These are phyloP conservation scores for Corynespora cassiicola DNA, from an alignment of 2,329 filamentous ascomycete genomes.

Conservation along the genomic window DNA sequence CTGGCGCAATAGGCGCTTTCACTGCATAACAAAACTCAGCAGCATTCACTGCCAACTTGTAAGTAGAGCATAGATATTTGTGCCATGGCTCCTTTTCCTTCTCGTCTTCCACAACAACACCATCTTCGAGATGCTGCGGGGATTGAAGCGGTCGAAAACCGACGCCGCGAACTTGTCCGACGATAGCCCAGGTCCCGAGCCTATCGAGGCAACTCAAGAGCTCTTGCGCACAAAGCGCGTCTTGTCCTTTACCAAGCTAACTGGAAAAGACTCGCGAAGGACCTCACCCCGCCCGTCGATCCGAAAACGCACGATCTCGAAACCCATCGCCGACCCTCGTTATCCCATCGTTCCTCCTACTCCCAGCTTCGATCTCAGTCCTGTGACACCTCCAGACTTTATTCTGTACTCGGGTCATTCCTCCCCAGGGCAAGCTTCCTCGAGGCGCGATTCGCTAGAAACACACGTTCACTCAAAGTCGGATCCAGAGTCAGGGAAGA, in stretches of 20 bases:
- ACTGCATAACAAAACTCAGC: too few species aligned
- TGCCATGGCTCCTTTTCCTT: too few species aligned
- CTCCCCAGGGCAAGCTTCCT: too few species aligned
- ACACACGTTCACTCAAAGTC: too few species aligned
- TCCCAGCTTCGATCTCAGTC: constrained; percentile 11
- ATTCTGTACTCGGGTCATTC: too few species aligned
- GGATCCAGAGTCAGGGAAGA: too few species aligned
- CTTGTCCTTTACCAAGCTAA: constrained; percentile 37
- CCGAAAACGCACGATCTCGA: constrained; percentile 31
- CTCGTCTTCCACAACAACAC: too few species aligned
- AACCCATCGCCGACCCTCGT: constrained; percentile 25
- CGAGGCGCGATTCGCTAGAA: too few species aligned
- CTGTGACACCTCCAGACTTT: constrained; percentile 12
- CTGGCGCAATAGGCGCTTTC: too few species aligned
- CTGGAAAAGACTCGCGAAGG: constrained; percentile 29
- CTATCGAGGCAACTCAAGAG: not conserved
- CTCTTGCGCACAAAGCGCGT: constrained; percentile 17
- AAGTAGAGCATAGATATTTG: too few species aligned
- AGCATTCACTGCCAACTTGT: too few species aligned
- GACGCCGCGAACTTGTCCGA: constrained; percentile 25
- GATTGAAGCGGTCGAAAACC: constrained; percentile 34
- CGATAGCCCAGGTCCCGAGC: not conserved
- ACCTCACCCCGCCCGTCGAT: constrained; percentile 21
- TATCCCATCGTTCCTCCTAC: constrained; percentile 22
- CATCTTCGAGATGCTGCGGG: too few species aligned